These are phyloP conservation scores for Steccherinum ochraceum DNA, from an alignment of 768 basidiomycete species.

Conservation along the genomic window DNA sequence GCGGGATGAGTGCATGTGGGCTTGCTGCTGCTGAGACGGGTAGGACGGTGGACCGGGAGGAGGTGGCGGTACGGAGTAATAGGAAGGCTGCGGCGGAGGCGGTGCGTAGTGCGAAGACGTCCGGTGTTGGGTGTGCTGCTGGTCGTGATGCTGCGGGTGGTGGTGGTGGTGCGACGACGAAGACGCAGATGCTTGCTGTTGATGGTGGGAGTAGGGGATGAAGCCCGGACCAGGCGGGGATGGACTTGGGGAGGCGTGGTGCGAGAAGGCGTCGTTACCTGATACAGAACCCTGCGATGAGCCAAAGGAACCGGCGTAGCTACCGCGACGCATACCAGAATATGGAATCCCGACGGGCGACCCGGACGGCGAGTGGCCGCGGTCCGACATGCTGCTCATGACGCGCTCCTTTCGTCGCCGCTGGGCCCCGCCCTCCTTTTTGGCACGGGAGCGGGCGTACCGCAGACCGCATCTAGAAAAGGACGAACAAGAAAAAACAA, in stretches of 20 bases:
- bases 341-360: slow-evolving; percentile 38
- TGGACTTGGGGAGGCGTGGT: slow-evolving; percentile 42
- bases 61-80: slow-evolving; percentile 17
- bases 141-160: slow-evolving; percentile 1
- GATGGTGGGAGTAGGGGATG: slow-evolving; percentile 44
- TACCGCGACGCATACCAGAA: slow-evolving; percentile 37
- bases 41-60: slow-evolving; percentile 11
- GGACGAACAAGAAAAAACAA: slow-evolving; percentile 14
- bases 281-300: slow-evolving; percentile 51
- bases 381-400: slow-evolving; percentile 20
- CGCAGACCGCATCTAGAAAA: slow-evolving; percentile 69
- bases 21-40: slow-evolving; percentile 8
- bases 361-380: slow-evolving; percentile 21
- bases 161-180: slow-evolving; percentile 18
- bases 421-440: slow-evolving; percentile 70
- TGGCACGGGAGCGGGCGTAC: slow-evolving; percentile 82
- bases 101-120: slow-evolving; percentile 6
- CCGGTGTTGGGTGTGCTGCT: background rate
- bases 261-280: slow-evolving; percentile 43
- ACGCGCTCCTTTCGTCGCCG: slow-evolving; percentile 64
- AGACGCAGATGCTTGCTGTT: slow-evolving; percentile 24
- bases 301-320: slow-evolving; percentile 41
- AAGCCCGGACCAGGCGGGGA: slow-evolving; percentile 53
- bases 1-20: slow-evolving; percentile 10
- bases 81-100: slow-evolving; percentile 1